These are phyloP conservation scores for Effrenium voratum DNA, from an alignment of 73 alveolate species.

Conservation along the genomic window DNA sequence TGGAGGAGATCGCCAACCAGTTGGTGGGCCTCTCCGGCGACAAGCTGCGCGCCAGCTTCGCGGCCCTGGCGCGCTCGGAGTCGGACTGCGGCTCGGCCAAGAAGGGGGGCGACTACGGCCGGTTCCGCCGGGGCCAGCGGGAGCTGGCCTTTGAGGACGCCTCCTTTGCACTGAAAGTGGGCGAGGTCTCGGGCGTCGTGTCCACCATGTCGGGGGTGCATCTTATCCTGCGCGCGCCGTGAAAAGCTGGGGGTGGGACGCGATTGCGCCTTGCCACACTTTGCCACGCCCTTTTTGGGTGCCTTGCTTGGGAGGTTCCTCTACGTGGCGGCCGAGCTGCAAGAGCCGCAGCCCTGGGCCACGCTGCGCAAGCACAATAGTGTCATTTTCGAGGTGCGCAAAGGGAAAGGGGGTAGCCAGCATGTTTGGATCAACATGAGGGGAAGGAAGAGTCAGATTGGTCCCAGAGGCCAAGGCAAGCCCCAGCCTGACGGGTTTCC, in stretches of 20 bases:
- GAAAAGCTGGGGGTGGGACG: not conserved
- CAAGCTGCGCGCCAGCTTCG: conserved; percentile 56
- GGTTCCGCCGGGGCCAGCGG: conserved; percentile 82
- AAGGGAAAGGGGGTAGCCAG: not conserved
- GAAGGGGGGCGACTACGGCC: conserved; percentile 84
- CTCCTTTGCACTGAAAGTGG: conserved; percentile 53
- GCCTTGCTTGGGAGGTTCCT: conserved; percentile 39
- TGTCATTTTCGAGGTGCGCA: conserved; percentile 59
- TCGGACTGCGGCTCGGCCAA: conserved; percentile 84
- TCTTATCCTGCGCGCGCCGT: conserved; percentile 78
- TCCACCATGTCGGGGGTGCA: conserved; percentile 77
- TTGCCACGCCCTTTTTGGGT: not conserved
- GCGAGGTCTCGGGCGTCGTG: conserved; percentile 56
- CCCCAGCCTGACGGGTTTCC: too few species aligned
- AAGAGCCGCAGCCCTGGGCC: conserved; percentile 89
- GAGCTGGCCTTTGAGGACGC: conserved; percentile 86
- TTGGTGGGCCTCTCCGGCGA: conserved; percentile 65
- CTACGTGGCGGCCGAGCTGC: conserved; percentile 82
- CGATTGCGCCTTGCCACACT: not conserved
- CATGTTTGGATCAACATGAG: not conserved
- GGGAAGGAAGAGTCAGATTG: not conserved
- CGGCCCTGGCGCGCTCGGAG: conserved; percentile 46
- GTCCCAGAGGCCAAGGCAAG: too few species aligned
- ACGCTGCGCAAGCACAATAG: conserved; percentile 62
- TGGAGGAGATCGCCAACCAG: conserved; percentile 84